Base-by-base conservation (phyloP, 805 yeast genomes). In the Yueomyces sp. region DNA sequence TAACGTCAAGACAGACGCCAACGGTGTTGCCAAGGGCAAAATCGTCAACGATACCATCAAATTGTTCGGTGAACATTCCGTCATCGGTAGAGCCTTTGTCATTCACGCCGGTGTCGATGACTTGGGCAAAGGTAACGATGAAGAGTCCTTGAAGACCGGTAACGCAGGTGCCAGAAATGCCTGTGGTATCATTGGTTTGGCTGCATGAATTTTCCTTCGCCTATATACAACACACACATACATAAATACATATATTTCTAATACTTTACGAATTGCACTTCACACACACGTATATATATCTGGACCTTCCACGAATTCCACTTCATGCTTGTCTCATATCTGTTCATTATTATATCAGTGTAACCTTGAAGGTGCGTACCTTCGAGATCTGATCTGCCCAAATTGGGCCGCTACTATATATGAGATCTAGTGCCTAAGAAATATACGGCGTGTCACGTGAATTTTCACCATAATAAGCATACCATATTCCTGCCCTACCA, bases 81-180 rank as follows among this genome's bases (percentile, higher is more conserved):
- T 92, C 53, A 61, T 92, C 46, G 98, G 98, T 57, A 85, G 97
- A 79, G 81, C 95, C 52, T 94, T 88, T 47, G 96, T 88, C 54
- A 81, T 88, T 50, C 97, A 88, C 68, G 86, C 75, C 49, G 97
- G 96, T 61, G 71, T 76, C 53, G 96, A 88, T 64, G 96, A 88
- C 65, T 79, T 85, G 60, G 96, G 96, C 65, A 81, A 84, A 73
- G 95, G 96, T 67, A 94, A 87, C 49, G 79, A 80, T 63, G 80
- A 84, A 47, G 95, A 85, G 67, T 84, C 95, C 51, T 76, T 83
- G 70, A 86, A 82, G 73, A 87, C 96, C 54, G 96, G 96, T 73
- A 86, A 88, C 63, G 96, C 97, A 48, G 97, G 97, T 66, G 88
- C 82, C 54, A 87, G 97, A 79, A 85, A 92, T 55, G 97, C 97